These are phyloP conservation scores for Corylus avellana DNA, from an alignment of 306 rosid genomes.

Conservation along the genomic window DNA sequence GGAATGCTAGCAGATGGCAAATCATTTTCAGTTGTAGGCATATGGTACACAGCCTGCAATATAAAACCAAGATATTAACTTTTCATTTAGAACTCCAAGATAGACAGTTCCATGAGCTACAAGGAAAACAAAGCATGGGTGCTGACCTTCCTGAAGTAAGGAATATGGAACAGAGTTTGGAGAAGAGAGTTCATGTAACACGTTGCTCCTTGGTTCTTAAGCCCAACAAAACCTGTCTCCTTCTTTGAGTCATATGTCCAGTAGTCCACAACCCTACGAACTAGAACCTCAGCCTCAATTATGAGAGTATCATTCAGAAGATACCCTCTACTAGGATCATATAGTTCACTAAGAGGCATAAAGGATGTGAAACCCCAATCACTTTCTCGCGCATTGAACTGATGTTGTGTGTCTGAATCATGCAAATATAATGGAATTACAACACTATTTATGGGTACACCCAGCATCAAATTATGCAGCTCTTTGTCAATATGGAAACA, in stretches of 20 bases:
- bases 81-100: slow-evolving; percentile 22
- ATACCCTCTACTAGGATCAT: slow-evolving; percentile 80
- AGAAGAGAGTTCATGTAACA: slow-evolving; percentile 92
- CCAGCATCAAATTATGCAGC: slow-evolving; percentile 6
- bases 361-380: slow-evolving; percentile 97
- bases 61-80: slow-evolving; percentile 27
- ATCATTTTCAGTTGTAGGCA: slow-evolving; percentile 94
- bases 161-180: slow-evolving; percentile 83
- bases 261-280: slow-evolving; percentile 80
- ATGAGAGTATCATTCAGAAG: slow-evolving; percentile 69
- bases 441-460: slow-evolving; percentile 12
- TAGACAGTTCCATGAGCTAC: slow-evolving; percentile 21
- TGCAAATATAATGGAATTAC: slow-evolving; percentile 32
- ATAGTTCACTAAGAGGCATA: slow-evolving; percentile 84
- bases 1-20: slow-evolving; percentile 90
- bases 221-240: slow-evolving; percentile 93
- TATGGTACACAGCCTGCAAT: slow-evolving; percentile 91
- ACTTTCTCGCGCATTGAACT: slow-evolving; percentile 88
- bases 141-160: slow-evolving; percentile 81
- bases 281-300: slow-evolving; percentile 86
- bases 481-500: neutral
- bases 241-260: slow-evolving; percentile 87
- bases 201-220: slow-evolving; percentile 93
- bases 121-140: slow-evolving; percentile 2
- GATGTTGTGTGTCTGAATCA: slow-evolving; percentile 84